phyloP scores from a whole-genome alignment of 805 yeast species.

The Saturnispora diversa region DNA sequence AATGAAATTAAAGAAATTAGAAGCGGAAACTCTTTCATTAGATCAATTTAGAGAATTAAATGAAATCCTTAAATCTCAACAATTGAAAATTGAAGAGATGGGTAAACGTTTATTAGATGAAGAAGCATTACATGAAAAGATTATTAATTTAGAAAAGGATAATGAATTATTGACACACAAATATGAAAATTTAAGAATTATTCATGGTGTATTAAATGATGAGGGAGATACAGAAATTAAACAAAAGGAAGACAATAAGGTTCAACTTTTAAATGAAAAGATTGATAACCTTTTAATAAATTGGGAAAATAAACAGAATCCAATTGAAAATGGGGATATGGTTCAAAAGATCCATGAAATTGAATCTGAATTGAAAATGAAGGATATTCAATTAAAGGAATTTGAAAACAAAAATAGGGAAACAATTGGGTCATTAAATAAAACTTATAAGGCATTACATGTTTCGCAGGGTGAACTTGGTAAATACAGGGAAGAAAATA shows the following conservation, averaged over 20 bases:
- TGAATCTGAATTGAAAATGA: slow-evolving; percentile 25
- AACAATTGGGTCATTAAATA: slow-evolving; percentile 63
- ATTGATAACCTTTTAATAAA: background rate
- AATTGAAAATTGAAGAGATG: slow-evolving; percentile 36
- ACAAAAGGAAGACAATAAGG: slow-evolving; percentile 19
- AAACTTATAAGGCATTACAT: slow-evolving; percentile 66
- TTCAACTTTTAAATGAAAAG: background rate
- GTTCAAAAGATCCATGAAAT: slow-evolving; percentile 24
- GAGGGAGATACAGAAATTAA: background rate
- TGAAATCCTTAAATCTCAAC: slow-evolving; percentile 46
- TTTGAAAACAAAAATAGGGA: slow-evolving; percentile 63
- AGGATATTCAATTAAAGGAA: slow-evolving; percentile 19
- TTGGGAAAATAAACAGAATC: background rate
- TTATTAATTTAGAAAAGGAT: slow-evolving; percentile 40
- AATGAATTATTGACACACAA: slow-evolving; percentile 39
- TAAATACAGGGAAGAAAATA: slow-evolving; percentile 48
- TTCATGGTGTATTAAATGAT: background rate
- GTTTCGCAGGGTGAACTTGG: slow-evolving; percentile 65
- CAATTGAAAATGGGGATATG: background rate
- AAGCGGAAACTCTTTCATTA: slow-evolving; percentile 2
- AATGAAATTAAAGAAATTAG: slow-evolving; percentile 9
- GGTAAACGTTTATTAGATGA: slow-evolving; percentile 36
- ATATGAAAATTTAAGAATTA: slow-evolving; percentile 10
- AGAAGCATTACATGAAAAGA: slow-evolving; percentile 37
- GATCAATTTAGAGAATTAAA: slow-evolving; percentile 34